Base-by-base conservation (phyloP, 1,284 basidiomycete genomes). In the Psilocybe mexicana region DNA sequence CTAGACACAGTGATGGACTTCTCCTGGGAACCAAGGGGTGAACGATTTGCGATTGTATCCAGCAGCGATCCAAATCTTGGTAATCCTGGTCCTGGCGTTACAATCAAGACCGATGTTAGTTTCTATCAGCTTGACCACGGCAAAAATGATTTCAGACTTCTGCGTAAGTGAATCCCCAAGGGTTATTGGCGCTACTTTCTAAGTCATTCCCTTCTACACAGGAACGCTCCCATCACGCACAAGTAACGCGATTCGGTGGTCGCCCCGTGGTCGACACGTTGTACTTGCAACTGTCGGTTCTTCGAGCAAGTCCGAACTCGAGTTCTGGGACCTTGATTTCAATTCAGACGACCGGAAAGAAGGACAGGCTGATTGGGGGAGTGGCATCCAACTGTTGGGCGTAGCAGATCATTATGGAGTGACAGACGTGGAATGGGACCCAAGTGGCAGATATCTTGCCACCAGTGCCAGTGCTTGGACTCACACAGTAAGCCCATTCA, bases 301-400 rank as follows among this genome's bases (percentile, higher is more conserved):
- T 14, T 89, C 92, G 24, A 88, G 87, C 68, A 99, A 99, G 80
- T 99, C 93, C 35, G 97, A 99, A 74, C 83, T 99, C 42, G 96
- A 99, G 73, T 99, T 98, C 79, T 99, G 94, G 94, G 97, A 99
- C 74, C 84, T 98, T 52, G 97, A 99, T 77, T 97, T 96, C 73
- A 88, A 82, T 64, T 81, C 76, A 26, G 92, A 93, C 63, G 93
- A 94, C 47, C 83, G 84, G 50, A 83, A 88, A 67, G 84, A 86
- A 60, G 81, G 82, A 25, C 80, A 84, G 58, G 79, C 85, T 49
- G 92, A 95, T 53, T 94, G 92, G 84, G 94, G 93, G 46, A 84
- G 85, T 54, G 88, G 90, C 51, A 94, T 99, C 63, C 92, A 96
- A 73, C 83, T 91, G 26, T 84, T 99, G 51, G 88, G 89, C 45